Base-by-base conservation (phyloP, 2,329 filamentous ascomycete genomes). In the Claviceps paspali region DNA sequence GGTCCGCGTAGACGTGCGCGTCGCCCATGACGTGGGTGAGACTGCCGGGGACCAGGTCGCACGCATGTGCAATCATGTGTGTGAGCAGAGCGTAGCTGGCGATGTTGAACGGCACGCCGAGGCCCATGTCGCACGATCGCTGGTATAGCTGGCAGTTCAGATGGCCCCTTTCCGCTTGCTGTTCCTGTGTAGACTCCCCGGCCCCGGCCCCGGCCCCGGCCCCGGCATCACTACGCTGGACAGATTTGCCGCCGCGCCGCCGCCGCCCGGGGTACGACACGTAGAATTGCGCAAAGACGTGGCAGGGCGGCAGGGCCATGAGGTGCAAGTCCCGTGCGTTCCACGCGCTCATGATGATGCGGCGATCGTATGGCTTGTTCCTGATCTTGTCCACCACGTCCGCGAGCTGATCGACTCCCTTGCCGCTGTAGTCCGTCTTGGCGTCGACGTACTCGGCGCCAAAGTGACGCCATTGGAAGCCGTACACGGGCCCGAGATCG, bases 401-500 rank as follows among this genome's bases (percentile, higher is more conserved):
- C 12, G 82, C 82, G 27, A 98, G 68, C 64, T 98, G 91, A 55
- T 98, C 91, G 12, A 95, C 84, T 14, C 91, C 91, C 55, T 93
- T 69, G 0, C 83, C 86, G 0, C 75, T 69, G 60, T 98, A 98
- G 55, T 96, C 85, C 0, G 81, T 71, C 45, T 76, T 66, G 11
- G 79, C 71, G 52, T 88, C 81, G 14, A 78, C 65, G 56, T 98
- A 98, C 43, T 85, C 76, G 4, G 91, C 91, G 35, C 91, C 91
- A 52, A 98, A 98, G 60, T 96, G 88, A 3, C 91, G 82, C 91
- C 91, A 98, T 61, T 98, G 91, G 63, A 98, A 98, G 2, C 91
- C 91, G 55, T 98, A 98, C 0, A 96, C 87, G 22, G 91, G 91
- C 1, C 91, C 91, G 0, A 98, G 68, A 52, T 98, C 91, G 45